These are phyloP conservation scores for Pseudoscleropodium purum DNA, from an alignment of 225 moss, liverwort and hornwort species.

Conservation along the genomic window DNA sequence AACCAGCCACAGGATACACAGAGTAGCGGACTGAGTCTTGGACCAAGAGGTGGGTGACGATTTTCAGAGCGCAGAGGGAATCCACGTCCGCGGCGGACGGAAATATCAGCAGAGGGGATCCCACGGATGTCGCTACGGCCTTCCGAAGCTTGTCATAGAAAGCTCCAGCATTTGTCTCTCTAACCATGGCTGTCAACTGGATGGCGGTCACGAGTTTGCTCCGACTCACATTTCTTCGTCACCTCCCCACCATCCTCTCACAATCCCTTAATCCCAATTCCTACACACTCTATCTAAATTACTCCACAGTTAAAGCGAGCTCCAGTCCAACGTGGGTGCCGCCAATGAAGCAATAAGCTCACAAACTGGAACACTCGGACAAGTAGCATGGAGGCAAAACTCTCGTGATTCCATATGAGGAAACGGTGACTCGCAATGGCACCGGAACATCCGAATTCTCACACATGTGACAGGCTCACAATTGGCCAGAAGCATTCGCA, in stretches of 20 bases:
- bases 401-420: not conserved
- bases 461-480: not conserved
- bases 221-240: not conserved
- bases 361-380: not conserved
- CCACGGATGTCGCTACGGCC: constrained; percentile 43
- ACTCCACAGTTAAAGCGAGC: not conserved
- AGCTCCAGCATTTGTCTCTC: constrained; percentile 64
- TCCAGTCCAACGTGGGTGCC: not conserved
- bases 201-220: not conserved
- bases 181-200: constrained; percentile 58
- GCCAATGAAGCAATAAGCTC: not conserved
- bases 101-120: constrained; percentile 69
- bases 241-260: not conserved
- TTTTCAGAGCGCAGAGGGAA: constrained; percentile 69
- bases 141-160: constrained; percentile 72
- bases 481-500: not conserved
- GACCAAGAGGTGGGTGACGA: constrained; percentile 52
- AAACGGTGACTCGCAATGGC: not conserved
- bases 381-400: not conserved
- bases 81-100: constrained; percentile 85
- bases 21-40: constrained; percentile 88
- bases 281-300: not conserved
- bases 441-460: not conserved
- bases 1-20: constrained; percentile 69
- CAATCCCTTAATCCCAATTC: not conserved